Evolutionary conservation across 2,329 filamentous ascomycete genomes (phyloP).

Genomic region (Sordariomycetes sp.): DNA sequence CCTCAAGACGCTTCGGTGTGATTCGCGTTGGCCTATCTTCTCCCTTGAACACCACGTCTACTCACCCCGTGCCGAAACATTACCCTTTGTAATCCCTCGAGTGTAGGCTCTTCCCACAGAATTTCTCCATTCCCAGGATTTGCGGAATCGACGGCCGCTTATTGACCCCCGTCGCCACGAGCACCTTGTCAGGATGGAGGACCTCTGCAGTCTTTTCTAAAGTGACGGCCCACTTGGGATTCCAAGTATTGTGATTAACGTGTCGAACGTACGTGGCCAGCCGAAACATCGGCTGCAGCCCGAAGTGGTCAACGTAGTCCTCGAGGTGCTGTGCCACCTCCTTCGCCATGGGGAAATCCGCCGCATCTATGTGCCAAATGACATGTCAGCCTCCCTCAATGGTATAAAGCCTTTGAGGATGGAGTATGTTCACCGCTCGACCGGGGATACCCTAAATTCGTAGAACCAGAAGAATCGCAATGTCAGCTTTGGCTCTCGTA

Average conservation of each 20-base stretch:
- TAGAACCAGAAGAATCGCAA: slow-evolving; percentile 14
- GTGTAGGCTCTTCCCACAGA: slow-evolving; percentile 24
- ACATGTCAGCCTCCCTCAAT: not conserved
- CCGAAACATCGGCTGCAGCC: slow-evolving; percentile 12
- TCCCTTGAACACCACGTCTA: not conserved
- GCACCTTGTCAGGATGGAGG: slow-evolving; percentile 21
- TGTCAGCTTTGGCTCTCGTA: not conserved
- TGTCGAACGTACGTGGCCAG: slow-evolving; percentile 11
- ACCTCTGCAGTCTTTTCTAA: slow-evolving; percentile 9
- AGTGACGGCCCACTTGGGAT: slow-evolving; percentile 14
- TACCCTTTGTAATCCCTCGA: slow-evolving; percentile 20
- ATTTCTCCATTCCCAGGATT: slow-evolving; percentile 20
- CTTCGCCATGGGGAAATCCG: slow-evolving; percentile 11
- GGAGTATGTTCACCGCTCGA: too few species aligned
- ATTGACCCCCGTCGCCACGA: slow-evolving; percentile 20
- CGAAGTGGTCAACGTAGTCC: slow-evolving; percentile 19
- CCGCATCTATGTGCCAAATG: slow-evolving; percentile 6
- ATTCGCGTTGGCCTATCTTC: not conserved
- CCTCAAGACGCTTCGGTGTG: slow-evolving; percentile 18
- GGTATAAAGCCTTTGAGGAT: too few species aligned
- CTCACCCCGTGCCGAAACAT: not conserved
- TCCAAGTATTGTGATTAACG: slow-evolving; percentile 10
- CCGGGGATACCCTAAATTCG: slow-evolving; percentile 6
- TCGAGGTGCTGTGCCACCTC: slow-evolving; percentile 19
- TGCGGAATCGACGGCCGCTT: slow-evolving; percentile 19